Evolutionary conservation across 192 early-diverging fungal species (phyloP), one percentile per base, ranked within the genome.

Genomic region (Coemansia sp.): DNA sequence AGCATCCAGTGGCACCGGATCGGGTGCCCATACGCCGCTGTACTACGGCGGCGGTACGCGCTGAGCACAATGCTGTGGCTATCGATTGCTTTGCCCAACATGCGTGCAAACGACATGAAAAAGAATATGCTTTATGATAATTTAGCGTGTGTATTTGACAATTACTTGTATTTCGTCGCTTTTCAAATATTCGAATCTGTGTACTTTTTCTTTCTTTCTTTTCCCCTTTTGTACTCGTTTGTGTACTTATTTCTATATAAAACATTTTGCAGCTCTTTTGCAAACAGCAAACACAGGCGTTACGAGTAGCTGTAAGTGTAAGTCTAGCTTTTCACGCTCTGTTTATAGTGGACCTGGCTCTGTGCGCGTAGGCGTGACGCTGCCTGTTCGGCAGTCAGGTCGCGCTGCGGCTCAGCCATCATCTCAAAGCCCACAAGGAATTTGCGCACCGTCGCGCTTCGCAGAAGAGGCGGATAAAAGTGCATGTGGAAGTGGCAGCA

Each of bases 401-500:
- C 96, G 40, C 96, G 89, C 76, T 97, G 95, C 6, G 94, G 86
- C 70, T 97, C 92, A 18, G 87, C 96, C 63, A 98, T 70, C 85
- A 98, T 91, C 76, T 98, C 96, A 71, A 92, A 98, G 3, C 91
- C 96, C 13, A 99, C 96, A 52, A 96, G 82, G 71, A 96, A 99
- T 80, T 99, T 99, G 61, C 92, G 90, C 37, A 99, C 89, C 0
- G 92, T 91, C 4, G 95, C 89, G 65, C 86, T 92, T 62, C 96
- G 83, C 65, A 99, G 75, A 34, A 99, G 82, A 31, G 96, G 94
- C 26, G 96, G 96, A 70, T 99, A 99, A 73, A 95, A 97, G 69
- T 99, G 96, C 46, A 96, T 42, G 66, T 99, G 96, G 30, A 99
- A 70, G 74, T 96, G 94, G 26, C 85, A 82, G 60, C 80, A 81